A percentile compares a stretch with the other conserved stretches of the same genome.
Conservation (phyloP, 2,329 filamentous ascomycete species). For the Ophiostoma sp. region DNA sequence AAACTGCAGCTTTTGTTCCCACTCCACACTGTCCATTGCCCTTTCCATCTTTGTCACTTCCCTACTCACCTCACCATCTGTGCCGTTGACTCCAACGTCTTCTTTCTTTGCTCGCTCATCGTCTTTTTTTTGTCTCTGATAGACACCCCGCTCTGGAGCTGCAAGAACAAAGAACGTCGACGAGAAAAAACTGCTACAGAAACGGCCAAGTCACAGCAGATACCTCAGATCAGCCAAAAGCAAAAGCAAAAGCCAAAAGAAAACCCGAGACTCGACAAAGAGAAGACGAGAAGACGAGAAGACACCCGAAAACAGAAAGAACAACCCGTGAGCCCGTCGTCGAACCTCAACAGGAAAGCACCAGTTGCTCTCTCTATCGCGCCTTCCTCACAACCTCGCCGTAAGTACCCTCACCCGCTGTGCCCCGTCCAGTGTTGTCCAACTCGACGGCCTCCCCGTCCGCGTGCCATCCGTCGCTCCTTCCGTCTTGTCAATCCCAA, state of each 20-base stretch:
- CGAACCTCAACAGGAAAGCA: slow-evolving; percentile 9
- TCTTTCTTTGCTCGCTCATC: not conserved
- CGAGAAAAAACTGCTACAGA: slow-evolving; percentile 15
- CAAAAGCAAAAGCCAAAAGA: not conserved
- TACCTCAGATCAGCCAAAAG: not conserved
- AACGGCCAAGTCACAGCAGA: slow-evolving; percentile 13
- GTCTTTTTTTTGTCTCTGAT: not conserved
- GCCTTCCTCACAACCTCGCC: not conserved
- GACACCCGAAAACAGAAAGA: slow-evolving; percentile 5
- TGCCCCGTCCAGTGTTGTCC: not conserved
- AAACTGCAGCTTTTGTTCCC: not conserved
- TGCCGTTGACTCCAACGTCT: not conserved
- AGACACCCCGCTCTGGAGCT: slow-evolving; percentile 12
- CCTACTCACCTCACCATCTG: not conserved
- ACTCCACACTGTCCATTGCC: not conserved
- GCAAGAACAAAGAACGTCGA: slow-evolving; percentile 20
- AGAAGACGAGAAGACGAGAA: not conserved
- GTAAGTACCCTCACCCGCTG: slow-evolving; percentile 1
- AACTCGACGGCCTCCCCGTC: not conserved
- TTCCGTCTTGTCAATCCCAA: not conserved
- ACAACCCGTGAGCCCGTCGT: not conserved
- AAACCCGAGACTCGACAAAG: too few relatives aligned
- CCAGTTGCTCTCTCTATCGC: not conserved
- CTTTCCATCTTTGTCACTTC: not conserved
- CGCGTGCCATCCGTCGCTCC: not conserved